Evolutionary conservation across 1,139 yeast species (phyloP).

Genomic region (Blastobotrys ciferrii): DNA sequence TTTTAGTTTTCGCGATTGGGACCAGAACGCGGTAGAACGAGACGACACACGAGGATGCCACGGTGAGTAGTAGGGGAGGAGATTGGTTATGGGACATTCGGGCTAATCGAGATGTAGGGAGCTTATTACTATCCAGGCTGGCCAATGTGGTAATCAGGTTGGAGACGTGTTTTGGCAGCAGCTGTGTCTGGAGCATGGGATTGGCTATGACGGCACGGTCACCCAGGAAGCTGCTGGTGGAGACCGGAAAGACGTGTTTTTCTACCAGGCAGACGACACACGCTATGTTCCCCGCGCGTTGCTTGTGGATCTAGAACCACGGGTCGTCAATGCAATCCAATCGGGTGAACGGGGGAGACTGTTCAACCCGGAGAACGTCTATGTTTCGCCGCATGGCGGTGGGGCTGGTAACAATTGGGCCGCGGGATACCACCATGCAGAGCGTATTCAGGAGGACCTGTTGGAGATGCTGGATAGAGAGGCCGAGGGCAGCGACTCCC

Average conservation of each 20-base stretch:
- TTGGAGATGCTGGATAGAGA: slow-evolving; percentile 86
- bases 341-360: slow-evolving; percentile 54
- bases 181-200: slow-evolving; percentile 84
- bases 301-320: slow-evolving; percentile 84
- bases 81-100: background rate
- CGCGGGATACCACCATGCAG: slow-evolving; percentile 79
- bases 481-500: slow-evolving; percentile 83
- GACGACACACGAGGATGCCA: slow-evolving; percentile 8
- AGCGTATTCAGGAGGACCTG: slow-evolving; percentile 64
- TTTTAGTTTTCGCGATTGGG: background rate
- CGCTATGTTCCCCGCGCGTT: slow-evolving; percentile 86
- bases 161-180: slow-evolving; percentile 95
- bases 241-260: slow-evolving; percentile 82
- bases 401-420: slow-evolving; percentile 95
- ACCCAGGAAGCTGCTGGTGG: slow-evolving; percentile 41
- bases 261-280: slow-evolving; percentile 71
- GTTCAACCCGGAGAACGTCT: slow-evolving; percentile 82
- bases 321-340: slow-evolving; percentile 71
- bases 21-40: background rate
- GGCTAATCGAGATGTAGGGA: slow-evolving; percentile 37
- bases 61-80: slow-evolving; percentile 6
- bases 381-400: slow-evolving; percentile 73
- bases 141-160: slow-evolving; percentile 97
- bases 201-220: slow-evolving; percentile 66
- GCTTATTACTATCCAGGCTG: slow-evolving; percentile 63